phyloP scores from a whole-genome alignment of 768 basidiomycete species.

The Chalciporus sphaerocephalus region DNA sequence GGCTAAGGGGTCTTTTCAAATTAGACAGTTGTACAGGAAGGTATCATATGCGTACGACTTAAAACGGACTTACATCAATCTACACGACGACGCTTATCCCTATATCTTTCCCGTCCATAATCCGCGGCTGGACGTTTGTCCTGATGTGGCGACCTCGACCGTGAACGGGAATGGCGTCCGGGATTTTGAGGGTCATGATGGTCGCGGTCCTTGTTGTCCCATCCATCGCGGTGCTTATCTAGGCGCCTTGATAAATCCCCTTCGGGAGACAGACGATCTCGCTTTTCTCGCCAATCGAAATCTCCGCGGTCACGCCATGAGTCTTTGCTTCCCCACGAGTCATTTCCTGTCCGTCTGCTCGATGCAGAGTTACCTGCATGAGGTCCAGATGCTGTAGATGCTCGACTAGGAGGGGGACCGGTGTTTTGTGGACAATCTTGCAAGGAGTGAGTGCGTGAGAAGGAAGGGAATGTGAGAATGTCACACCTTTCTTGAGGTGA shows the following conservation, averaged over 20 bases:
- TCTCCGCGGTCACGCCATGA: constrained; percentile 36
- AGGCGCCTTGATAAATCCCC: constrained; percentile 22
- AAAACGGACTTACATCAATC: constrained; percentile 36
- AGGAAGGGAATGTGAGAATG: neutral
- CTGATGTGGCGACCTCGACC: constrained; percentile 31
- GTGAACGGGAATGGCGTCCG: constrained; percentile 16
- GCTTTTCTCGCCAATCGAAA: constrained; percentile 7
- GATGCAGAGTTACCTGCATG: constrained; percentile 32
- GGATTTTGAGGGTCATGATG: constrained; percentile 16
- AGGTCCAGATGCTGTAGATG: constrained; percentile 27
- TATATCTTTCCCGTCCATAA: constrained; percentile 33
- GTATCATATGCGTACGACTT: neutral
- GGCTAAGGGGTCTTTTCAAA: neutral
- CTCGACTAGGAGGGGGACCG: constrained; percentile 32
- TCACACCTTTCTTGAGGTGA: constrained; percentile 82
- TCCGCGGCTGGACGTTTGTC: constrained; percentile 24
- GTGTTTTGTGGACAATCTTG: constrained; percentile 52
- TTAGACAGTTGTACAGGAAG: constrained; percentile 1
- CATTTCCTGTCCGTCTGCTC: constrained; percentile 31
- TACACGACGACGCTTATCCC: constrained; percentile 55
- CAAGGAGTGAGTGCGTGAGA: constrained; percentile 6
- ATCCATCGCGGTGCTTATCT: constrained; percentile 23
- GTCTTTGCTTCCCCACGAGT: constrained; percentile 32
- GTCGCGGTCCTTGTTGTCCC: constrained; percentile 15
- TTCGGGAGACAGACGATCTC: constrained; percentile 24